Conservation (phyloP, 2,329 filamentous ascomycete species). For the Penicillium verrucosum region DNA sequence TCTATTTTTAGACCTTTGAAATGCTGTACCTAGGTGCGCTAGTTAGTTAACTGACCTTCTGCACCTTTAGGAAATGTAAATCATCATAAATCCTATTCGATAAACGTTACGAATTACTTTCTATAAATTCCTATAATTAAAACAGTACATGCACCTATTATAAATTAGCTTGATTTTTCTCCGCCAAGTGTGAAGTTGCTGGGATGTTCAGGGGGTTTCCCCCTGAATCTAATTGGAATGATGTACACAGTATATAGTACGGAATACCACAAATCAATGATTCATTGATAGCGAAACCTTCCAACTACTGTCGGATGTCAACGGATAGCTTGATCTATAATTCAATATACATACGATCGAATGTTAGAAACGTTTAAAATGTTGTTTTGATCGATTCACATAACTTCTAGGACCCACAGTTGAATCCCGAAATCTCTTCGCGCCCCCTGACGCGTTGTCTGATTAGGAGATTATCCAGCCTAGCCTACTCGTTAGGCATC, state of each 20-base stretch:
- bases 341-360: background rate
- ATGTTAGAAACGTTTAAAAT: conserved; percentile 6
- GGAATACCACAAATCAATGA: background rate
- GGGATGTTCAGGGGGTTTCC: background rate
- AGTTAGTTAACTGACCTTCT: too few species aligned
- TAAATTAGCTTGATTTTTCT: background rate
- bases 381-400: background rate
- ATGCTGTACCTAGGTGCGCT: background rate
- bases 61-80: background rate
- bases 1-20: background rate
- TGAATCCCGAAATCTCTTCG: conserved; percentile 10
- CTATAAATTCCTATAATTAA: background rate
- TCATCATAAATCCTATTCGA: too few species aligned
- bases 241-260: too few species aligned
- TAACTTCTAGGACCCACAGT: conserved; percentile 9
- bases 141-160: background rate
- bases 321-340: background rate
- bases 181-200: background rate
- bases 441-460: conserved; percentile 10
- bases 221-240: background rate
- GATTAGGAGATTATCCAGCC: background rate
- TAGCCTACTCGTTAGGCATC: background rate
- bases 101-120: background rate
- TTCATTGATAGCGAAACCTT: background rate
- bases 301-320: background rate